A percentile compares a stretch with the other conserved stretches of the same genome.
phyloP scores from a whole-genome alignment of 192 early-diverging fungal species.

The Piromyces sp. region DNA sequence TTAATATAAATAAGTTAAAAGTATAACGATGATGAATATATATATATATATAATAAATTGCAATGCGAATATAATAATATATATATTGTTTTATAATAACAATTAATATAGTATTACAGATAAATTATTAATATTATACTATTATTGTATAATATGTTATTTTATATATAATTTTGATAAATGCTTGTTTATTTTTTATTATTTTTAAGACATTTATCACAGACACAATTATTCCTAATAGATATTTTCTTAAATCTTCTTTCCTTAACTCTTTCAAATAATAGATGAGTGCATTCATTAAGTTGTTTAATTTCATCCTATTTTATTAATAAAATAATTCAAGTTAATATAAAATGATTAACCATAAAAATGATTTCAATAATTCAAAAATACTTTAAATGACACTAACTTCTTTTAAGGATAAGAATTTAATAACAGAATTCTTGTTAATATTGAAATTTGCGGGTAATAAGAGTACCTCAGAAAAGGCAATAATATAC shows the following conservation, averaged over 20 bases:
- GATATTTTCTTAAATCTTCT: neutral
- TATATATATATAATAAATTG: no score
- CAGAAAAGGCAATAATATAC: neutral
- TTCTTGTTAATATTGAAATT: neutral
- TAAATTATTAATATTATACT: no score
- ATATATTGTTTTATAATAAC: no score
- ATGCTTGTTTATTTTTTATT: neutral
- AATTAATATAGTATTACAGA: no score
- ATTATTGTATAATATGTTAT: no score
- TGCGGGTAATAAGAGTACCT: neutral
- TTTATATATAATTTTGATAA: neutral
- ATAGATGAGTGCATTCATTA: neutral
- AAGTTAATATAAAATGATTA: no score
- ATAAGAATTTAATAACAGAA: neutral
- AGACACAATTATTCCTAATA: neutral
- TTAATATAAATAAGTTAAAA: no score
- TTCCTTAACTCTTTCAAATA: neutral
- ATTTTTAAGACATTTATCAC: neutral
- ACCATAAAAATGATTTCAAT: no score
- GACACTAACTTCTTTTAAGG: neutral
- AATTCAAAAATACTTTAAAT: neutral
- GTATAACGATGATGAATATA: no score
- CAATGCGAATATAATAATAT: no score
- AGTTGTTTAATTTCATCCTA: neutral
- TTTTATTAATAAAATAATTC: no score